These are phyloP conservation scores for Gracilariopsis chorda DNA, from an alignment of 23 red algal genomes.

Conservation along the genomic window DNA sequence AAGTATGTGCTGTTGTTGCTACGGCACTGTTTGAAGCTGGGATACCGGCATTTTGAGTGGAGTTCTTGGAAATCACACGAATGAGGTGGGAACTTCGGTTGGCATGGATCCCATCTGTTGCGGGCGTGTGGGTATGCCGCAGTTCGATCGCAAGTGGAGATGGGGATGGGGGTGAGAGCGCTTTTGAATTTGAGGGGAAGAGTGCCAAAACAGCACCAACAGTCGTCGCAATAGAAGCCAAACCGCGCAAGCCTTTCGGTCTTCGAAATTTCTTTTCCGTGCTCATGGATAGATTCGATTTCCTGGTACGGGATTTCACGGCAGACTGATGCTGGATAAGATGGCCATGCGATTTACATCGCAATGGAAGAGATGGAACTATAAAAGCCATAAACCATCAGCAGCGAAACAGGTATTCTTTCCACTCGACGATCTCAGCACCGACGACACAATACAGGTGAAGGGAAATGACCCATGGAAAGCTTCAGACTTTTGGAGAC, in stretches of 20 bases:
- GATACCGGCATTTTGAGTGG: neutral
- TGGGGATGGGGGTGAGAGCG: neutral
- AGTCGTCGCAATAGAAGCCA: neutral
- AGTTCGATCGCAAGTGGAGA: neutral
- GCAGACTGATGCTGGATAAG: neutral
- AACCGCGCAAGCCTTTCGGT: neutral
- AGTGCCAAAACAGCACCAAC: neutral
- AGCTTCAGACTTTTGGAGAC: too few relatives aligned
- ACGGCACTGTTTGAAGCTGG: neutral
- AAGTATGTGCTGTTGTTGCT: neutral
- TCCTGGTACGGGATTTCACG: too few relatives aligned
- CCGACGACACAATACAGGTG: too few relatives aligned
- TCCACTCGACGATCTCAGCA: too few relatives aligned
- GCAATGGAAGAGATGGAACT: neutral
- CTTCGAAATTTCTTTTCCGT: neutral
- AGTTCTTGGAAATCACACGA: too few relatives aligned
- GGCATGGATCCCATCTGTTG: neutral
- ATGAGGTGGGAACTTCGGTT: neutral
- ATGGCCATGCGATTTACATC: neutral
- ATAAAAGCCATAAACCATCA: neutral
- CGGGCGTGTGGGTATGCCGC: neutral
- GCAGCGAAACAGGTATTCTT: too few relatives aligned
- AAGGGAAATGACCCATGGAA: too few relatives aligned
- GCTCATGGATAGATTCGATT: too few relatives aligned
- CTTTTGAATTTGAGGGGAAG: neutral